These are phyloP conservation scores for Elasticomyces elasticus DNA, from an alignment of 495 filamentous ascomycete genomes.

Conservation along the genomic window DNA sequence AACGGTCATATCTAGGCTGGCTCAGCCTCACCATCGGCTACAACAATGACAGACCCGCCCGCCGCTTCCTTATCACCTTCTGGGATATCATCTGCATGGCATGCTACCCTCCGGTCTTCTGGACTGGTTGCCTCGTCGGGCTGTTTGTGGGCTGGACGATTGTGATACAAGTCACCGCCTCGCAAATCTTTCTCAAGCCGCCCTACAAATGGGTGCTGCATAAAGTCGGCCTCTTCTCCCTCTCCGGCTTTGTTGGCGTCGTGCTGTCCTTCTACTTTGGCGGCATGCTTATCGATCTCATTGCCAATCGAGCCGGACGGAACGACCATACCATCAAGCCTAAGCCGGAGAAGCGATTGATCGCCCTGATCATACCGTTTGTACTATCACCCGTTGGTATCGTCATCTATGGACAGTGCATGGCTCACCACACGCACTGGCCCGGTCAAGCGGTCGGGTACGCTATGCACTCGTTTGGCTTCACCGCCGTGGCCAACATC, in stretches of 20 bases:
- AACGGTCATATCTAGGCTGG: conserved; percentile 5
- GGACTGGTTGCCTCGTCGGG: conserved; percentile 11
- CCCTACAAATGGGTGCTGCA: conserved; percentile 7
- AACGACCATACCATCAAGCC: conserved; percentile 4
- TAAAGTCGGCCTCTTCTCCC: conserved; percentile 11
- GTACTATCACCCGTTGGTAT: conserved; percentile 14
- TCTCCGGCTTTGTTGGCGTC: conserved; percentile 13
- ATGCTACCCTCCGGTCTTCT: conserved; percentile 11
- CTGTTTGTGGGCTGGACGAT: conserved; percentile 20
- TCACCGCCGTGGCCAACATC: conserved; percentile 19
- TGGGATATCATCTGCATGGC: conserved; percentile 14
- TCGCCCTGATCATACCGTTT: conserved; percentile 13
- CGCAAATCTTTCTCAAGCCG: conserved; percentile 13
- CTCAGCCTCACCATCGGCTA: conserved; percentile 11
- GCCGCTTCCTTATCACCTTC: conserved; percentile 12
- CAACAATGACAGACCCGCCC: conserved; percentile 6
- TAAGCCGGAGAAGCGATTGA: conserved; percentile 13
- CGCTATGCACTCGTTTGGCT: conserved; percentile 19
- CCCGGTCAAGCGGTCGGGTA: conserved; percentile 18
- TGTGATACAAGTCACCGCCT: conserved; percentile 12
- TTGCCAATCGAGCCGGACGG: conserved; percentile 9
- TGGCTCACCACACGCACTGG: conserved; percentile 14
- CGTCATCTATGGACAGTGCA: conserved; percentile 14
- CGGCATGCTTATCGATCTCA: conserved; percentile 19
- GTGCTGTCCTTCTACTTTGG: conserved; percentile 20